A percentile compares a stretch with the other conserved stretches of the same genome.
These are phyloP conservation scores for Wickerhamomyces sp. DNA, from an alignment of 1,139 yeast species.

Conservation along the genomic window DNA sequence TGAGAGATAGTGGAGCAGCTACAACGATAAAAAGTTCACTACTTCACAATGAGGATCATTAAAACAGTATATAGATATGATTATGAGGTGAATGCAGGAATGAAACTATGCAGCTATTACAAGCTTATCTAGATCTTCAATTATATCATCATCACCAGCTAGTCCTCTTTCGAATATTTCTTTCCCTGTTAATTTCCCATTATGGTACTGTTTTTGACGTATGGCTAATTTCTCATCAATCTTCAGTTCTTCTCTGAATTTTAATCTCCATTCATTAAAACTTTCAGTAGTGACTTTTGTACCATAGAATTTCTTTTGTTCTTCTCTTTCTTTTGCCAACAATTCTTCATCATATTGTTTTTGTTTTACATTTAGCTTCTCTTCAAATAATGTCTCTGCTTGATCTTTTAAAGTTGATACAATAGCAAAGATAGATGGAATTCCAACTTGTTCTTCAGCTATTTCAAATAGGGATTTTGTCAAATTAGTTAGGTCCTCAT, in stretches of 20 bases:
- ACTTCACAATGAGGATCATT: too few species aligned
- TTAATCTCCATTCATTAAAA: conserved; percentile 63
- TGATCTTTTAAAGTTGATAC: conserved; percentile 73
- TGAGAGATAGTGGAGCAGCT: too few species aligned
- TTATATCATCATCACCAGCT: conserved; percentile 54
- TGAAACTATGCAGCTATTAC: too few species aligned
- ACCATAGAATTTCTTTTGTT: conserved; percentile 70
- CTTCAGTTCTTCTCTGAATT: conserved; percentile 50
- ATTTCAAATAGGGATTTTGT: conserved; percentile 44
- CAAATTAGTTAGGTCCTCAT: conserved; percentile 40
- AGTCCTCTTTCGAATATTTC: conserved; percentile 89
- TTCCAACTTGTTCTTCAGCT: conserved; percentile 76
- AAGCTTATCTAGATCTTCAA: conserved; percentile 25
- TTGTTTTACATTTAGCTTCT: conserved; percentile 53
- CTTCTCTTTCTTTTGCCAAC: conserved; percentile 59
- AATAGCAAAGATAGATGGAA: conserved; percentile 82
- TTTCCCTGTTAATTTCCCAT: conserved; percentile 77
- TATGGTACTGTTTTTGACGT: conserved; percentile 54
- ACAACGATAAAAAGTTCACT: too few species aligned
- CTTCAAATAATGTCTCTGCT: conserved; percentile 61
- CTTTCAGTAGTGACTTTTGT: conserved; percentile 75
- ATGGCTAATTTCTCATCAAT: conserved; percentile 52
- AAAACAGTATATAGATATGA: too few species aligned
- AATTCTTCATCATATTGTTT: conserved; percentile 53
- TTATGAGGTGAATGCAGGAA: too few species aligned